phyloP scores from a whole-genome alignment of 768 basidiomycete species.

The Candolleomyces aberdarensis region DNA sequence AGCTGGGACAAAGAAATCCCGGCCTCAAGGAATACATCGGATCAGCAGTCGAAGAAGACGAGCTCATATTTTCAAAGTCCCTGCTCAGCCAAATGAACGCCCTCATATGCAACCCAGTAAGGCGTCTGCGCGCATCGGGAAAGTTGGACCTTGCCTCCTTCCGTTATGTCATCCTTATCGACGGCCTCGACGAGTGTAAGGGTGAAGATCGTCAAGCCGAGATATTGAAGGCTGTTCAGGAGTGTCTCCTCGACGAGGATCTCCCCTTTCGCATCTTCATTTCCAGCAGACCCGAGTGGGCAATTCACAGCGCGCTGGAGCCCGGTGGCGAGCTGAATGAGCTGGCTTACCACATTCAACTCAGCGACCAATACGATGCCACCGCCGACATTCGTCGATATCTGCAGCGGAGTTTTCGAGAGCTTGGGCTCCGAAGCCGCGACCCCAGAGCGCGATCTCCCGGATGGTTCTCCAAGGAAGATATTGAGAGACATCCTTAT shows the following conservation, averaged over 20 bases:
- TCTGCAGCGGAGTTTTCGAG: neutral
- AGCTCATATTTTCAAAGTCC: neutral
- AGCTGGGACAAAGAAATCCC: neutral
- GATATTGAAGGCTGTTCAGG: conserved; percentile 6
- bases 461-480: conserved; percentile 10
- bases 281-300: conserved; percentile 13
- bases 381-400: conserved; percentile 1
- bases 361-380: conserved; percentile 3
- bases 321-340: neutral
- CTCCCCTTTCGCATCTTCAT: conserved; percentile 12
- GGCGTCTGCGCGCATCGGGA: neutral
- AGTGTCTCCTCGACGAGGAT: neutral
- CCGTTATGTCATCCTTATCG: conserved; percentile 5
- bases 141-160: neutral
- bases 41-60: neutral
- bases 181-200: conserved; percentile 15
- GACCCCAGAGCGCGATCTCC: too few species aligned
- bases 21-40: neutral
- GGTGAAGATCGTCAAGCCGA: conserved; percentile 8
- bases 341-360: conserved; percentile 1
- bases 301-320: conserved; percentile 4
- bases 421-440: neutral
- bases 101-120: conserved; percentile 4
- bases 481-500: neutral
- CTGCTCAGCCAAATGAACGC: conserved; percentile 7